Base-by-base conservation (phyloP, 441 rosid species). In the Euphorbia corollata region DNA sequence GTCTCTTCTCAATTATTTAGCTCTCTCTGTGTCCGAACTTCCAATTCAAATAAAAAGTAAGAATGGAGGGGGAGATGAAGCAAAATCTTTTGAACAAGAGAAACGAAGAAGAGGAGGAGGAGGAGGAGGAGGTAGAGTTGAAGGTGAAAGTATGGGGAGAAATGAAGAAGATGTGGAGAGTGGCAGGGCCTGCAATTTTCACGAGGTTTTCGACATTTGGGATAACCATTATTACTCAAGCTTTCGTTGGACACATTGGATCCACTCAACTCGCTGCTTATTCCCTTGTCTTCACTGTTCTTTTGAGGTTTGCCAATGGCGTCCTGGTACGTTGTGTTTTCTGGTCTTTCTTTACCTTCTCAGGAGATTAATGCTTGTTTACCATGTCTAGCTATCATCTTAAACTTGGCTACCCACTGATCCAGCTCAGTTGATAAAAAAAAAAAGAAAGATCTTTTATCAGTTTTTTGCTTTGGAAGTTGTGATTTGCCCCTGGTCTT, bases 171-270 rank as follows among this genome's bases (percentile, higher is more conserved):
- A 69, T 86, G 68, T 90, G 97, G 97, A 50, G 73, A 19, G 84
- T 90, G 0, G 95, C 95, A 9, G 95, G 72, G 1, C 97, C 95
- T 27, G 32, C 32, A 27, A 27, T 27, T 27, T 27, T 27, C 32
- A 27, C 32, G 4, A 27, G 32, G 32, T 24, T 88, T 63, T 85
- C 95, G 5, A 85, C 91, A 9, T 88, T 85, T 15, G 97, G 97
- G 5, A 68, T 80, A 8, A 74, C 68, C 47, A 65, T 88, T 4
- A 71, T 90, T 63, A 88, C 73, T 38, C 94, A 85, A 74, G 91
- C 89, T 9, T 88, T 86, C 54, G 67, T 88, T 3, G 97, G 97
- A 0, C 97, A 86, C 61, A 77, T 88, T 58, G 90, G 97, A 16
- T 34, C 92, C 0, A 80, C 75, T 0, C 81, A 90, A 67, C 81